Evolutionary conservation across 1,139 yeast genomes (phyloP), one percentile per base, ranked within the genome.

Genomic region (Suhomyces bokatorum): DNA sequence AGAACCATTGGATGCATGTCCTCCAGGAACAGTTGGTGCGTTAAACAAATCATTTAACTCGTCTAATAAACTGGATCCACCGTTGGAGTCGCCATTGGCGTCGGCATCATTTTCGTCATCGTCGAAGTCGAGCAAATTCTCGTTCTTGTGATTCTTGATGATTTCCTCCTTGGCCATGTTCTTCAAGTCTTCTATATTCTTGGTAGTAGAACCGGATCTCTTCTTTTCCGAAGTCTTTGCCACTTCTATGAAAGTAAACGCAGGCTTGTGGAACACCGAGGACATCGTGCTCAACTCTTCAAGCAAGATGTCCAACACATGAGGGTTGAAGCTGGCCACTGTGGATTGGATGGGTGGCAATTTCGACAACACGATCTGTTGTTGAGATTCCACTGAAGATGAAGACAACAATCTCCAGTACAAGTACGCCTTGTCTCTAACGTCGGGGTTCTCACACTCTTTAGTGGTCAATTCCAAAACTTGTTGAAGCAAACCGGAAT

Each of bases 401-500:
- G 69, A 58, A 0, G 97, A 88, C 47, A 93, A 73, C 47, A 95
- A 73, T 61, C 99, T 82, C 98, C 98, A 93, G 67, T 90, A 93
- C 42, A 93, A 79, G 66, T 85, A 93, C 0, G 97, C 97, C 67
- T 93, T 82, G 66, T 93, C 99, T 58, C 98, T 80, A 33, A 93
- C 87, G 64, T 93, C 99, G 2, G 96, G 87, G 62, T 90, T 90
- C 55, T 89, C 95, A 47, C 90, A 79, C 47, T 83, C 81, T 46
- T 83, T 81, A 1, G 97, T 89, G 11, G 96, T 89, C 45, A 81
- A 70, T 55, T 87, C 89, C 52, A 93, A 74, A 4, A 88, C 77
- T 39, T 74, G 75, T 63, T 91, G 96, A 52, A 93, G 76, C 28
- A 83, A 64, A 14, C 70, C 73, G 11, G 76, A 63, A 47, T 60